Percentiles rank a stretch among this genome's conserved stretches.
These are phyloP conservation scores for Parasarocladium wereldwijsianum DNA, from an alignment of 2,329 filamentous ascomycete genomes.

Conservation along the genomic window DNA sequence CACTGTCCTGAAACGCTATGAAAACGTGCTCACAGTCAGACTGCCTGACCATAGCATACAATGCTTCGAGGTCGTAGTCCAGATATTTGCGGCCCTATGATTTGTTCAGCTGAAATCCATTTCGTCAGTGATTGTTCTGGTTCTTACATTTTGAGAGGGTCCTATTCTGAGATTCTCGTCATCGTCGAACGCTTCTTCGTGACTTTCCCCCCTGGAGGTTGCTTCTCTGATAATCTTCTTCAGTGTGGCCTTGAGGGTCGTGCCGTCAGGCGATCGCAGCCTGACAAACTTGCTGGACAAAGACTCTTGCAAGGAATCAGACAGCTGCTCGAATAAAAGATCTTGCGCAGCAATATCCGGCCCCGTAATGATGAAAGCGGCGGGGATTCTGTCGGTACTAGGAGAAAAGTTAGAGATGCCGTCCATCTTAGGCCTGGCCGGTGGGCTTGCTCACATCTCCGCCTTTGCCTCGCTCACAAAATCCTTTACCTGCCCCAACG, in stretches of 20 bases:
- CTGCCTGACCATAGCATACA: slow-evolving; percentile 43
- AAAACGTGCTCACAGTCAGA: slow-evolving; percentile 45
- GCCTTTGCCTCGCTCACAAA: slow-evolving; percentile 33
- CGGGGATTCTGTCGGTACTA: slow-evolving; percentile 39
- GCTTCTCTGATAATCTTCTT: slow-evolving; percentile 60
- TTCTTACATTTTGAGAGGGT: slow-evolving; percentile 31
- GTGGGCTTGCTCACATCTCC: slow-evolving; percentile 14
- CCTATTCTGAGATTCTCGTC: slow-evolving; percentile 32
- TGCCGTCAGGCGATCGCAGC: slow-evolving; percentile 55
- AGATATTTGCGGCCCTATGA: slow-evolving; percentile 48
- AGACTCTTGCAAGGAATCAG: slow-evolving; percentile 34
- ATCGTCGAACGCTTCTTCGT: slow-evolving; percentile 47
- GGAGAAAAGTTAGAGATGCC: slow-evolving; percentile 9
- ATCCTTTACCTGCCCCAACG: slow-evolving; percentile 39
- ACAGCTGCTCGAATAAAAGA: slow-evolving; percentile 57
- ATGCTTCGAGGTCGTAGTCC: slow-evolving; percentile 64
- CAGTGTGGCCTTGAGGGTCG: slow-evolving; percentile 57
- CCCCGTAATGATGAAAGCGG: slow-evolving; percentile 62
- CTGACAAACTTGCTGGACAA: slow-evolving; percentile 44
- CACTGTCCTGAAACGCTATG: slow-evolving; percentile 66
- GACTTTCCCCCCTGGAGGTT: slow-evolving; percentile 28
- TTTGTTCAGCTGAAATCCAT: neutral
- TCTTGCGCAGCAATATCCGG: slow-evolving; percentile 66
- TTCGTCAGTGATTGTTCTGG: neutral
- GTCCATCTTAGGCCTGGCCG: no score